Evolutionary conservation across 495 filamentous ascomycete genomes (phyloP).

Genomic region (Immersiella caudata): DNA sequence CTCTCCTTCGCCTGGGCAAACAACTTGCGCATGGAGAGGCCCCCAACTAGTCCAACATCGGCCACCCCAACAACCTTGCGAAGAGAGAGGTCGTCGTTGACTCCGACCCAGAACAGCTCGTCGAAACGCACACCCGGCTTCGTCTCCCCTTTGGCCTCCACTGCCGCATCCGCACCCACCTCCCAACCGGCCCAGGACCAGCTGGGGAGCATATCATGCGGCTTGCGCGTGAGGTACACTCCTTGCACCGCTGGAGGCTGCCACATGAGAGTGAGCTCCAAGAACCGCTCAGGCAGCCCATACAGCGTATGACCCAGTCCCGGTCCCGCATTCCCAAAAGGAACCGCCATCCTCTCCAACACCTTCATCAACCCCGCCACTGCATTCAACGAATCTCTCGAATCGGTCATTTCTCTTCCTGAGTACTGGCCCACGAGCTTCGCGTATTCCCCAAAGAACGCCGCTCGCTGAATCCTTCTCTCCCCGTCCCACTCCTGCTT

Average conservation of each 20-base stretch:
- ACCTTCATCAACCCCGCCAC: background rate
- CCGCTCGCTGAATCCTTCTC: background rate
- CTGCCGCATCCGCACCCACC: background rate
- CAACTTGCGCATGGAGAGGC: background rate
- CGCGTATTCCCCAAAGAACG: background rate
- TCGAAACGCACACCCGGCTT: constrained; percentile 3
- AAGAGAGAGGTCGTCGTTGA: constrained; percentile 4
- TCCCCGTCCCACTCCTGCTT: background rate
- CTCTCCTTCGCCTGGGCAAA: background rate
- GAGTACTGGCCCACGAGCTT: background rate
- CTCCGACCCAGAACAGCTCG: background rate
- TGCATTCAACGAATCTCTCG: constrained; percentile 5
- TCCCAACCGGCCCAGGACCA: constrained; percentile 17
- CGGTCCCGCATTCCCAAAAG: background rate
- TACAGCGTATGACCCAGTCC: constrained; percentile 1
- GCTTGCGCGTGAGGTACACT: background rate
- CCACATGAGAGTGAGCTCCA: constrained; percentile 4
- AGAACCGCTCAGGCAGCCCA: background rate
- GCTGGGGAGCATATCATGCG: background rate
- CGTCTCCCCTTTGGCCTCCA: background rate
- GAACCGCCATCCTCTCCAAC: background rate
- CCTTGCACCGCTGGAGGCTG: constrained; percentile 1
- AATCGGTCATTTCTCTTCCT: background rate
- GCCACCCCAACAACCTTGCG: background rate
- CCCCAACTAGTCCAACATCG: background rate